Conservation (phyloP, 2,329 filamentous ascomycete species). For the Penicillium brasilianum region DNA sequence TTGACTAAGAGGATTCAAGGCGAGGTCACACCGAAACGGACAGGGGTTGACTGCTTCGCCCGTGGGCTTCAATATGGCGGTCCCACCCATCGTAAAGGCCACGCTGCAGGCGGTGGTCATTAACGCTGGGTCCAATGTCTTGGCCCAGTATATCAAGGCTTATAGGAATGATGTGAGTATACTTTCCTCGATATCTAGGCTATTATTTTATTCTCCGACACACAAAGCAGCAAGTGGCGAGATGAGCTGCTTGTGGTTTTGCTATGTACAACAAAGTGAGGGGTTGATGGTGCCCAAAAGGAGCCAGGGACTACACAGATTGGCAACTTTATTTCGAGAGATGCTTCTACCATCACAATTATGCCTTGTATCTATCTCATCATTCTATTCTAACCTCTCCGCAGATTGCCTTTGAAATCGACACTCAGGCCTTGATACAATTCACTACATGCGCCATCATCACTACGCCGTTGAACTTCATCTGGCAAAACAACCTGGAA, state of each 20-base stretch:
- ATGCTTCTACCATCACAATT: background rate
- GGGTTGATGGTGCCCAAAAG: background rate
- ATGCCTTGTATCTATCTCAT: background rate
- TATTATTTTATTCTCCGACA: background rate
- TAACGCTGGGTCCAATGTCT: constrained; percentile 59
- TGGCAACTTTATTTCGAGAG: no score
- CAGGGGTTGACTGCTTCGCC: background rate
- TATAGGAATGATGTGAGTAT: constrained; percentile 51
- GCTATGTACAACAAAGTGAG: background rate
- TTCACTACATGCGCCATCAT: constrained; percentile 61
- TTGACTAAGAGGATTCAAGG: background rate
- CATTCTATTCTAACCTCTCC: background rate
- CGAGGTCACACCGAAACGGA: no score
- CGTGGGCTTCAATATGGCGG: constrained; percentile 25
- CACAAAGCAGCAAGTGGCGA: background rate
- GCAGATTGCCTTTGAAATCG: constrained; percentile 53
- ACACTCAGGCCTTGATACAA: constrained; percentile 56
- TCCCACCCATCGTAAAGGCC: constrained; percentile 57
- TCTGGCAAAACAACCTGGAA: constrained; percentile 64
- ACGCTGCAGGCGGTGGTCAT: constrained; percentile 60
- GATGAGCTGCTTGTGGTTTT: background rate
- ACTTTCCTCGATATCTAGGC: no score
- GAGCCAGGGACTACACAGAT: background rate
- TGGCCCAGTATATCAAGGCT: constrained; percentile 60
- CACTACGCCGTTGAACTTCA: constrained; percentile 62